Conservation (phyloP, 371 early-diverging fungal species). For the Basidiobolus heterosporus region DNA sequence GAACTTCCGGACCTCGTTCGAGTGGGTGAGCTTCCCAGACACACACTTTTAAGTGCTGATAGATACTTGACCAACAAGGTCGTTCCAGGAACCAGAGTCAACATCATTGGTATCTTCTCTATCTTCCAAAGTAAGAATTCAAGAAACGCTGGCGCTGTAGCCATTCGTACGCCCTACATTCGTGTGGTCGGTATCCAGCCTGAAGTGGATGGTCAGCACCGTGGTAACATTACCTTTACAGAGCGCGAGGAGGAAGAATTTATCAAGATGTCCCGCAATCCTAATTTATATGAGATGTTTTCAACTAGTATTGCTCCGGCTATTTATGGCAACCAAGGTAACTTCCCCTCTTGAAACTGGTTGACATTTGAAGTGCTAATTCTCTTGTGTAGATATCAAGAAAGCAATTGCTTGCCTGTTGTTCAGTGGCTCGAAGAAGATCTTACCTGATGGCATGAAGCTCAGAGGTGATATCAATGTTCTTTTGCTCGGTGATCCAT, state of each 20-base stretch:
- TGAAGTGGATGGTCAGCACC: conserved; percentile 58
- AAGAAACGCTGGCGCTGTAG: conserved; percentile 39
- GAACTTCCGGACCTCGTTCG: conserved; percentile 97
- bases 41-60: conserved; percentile 81
- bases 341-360: background rate
- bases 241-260: conserved; percentile 86
- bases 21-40: conserved; percentile 96
- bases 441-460: conserved; percentile 90
- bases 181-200: conserved; percentile 80
- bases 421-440: conserved; percentile 94
- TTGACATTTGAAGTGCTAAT: background rate
- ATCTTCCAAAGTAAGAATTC: conserved; percentile 55
- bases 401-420: conserved; percentile 92
- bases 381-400: conserved; percentile 73
- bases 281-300: conserved; percentile 78
- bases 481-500: conserved; percentile 98
- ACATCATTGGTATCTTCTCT: conserved; percentile 93
- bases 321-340: conserved; percentile 80
- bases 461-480: conserved; percentile 99
- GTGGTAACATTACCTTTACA: conserved; percentile 44
- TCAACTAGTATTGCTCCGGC: conserved; percentile 88
- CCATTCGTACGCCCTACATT: conserved; percentile 83
- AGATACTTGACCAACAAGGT: conserved; percentile 79
- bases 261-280: conserved; percentile 66
- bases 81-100: conserved; percentile 88